phyloP scores from a whole-genome alignment of 129 eudicot genomes.

The Lonicera japonica region DNA sequence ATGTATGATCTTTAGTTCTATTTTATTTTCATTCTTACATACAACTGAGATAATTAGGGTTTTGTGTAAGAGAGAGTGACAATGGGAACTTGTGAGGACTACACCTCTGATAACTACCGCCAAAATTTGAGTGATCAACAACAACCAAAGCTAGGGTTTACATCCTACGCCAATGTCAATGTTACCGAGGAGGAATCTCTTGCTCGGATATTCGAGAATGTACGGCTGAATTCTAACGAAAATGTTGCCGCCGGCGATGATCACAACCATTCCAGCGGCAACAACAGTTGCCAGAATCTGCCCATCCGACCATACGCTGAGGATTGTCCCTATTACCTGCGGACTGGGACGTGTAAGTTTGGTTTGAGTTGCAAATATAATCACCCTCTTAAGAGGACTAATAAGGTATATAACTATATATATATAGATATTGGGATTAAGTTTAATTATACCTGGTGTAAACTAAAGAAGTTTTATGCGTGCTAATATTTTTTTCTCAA shows the following conservation, averaged over 20 bases:
- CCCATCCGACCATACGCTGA: slow-evolving; percentile 40
- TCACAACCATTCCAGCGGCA: background rate
- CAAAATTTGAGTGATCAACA: background rate
- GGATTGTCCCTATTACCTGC: slow-evolving; percentile 30
- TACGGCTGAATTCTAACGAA: slow-evolving; percentile 1
- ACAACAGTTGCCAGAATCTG: background rate
- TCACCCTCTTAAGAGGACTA: slow-evolving; percentile 31
- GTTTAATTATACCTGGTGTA: too few relatives aligned
- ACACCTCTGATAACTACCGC: background rate
- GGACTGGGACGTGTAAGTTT: slow-evolving; percentile 43
- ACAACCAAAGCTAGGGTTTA: slow-evolving; percentile 1
- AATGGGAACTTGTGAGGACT: background rate
- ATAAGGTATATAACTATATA: slow-evolving; percentile 31
- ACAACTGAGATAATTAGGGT: too few relatives aligned
- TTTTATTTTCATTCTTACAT: too few relatives aligned
- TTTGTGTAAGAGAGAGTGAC: background rate
- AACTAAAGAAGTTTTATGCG: background rate
- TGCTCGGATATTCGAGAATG: slow-evolving; percentile 10
- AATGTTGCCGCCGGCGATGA: background rate
- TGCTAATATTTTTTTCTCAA: too few relatives aligned
- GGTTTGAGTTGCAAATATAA: slow-evolving; percentile 45
- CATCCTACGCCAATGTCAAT: background rate
- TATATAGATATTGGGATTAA: too few relatives aligned
- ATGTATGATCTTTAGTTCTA: too few relatives aligned
- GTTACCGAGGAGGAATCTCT: background rate